Base-by-base conservation (phyloP, 345 rosid genomes). In the Clarkia xantiana region DNA sequence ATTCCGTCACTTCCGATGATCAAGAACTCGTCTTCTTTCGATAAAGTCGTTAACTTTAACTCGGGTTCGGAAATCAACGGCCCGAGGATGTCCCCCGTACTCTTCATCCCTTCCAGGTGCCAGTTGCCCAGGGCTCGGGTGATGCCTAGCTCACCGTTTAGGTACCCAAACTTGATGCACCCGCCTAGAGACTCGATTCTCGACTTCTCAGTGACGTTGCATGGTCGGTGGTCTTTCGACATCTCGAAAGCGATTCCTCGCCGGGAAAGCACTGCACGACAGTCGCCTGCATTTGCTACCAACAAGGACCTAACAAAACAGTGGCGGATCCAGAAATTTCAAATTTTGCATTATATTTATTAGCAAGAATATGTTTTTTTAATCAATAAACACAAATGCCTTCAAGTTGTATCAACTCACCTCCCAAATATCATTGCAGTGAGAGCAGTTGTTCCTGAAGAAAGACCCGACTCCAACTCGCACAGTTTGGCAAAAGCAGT, bases 281-380 rank as follows among this genome's bases (percentile, higher is more conserved):
- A 90, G 65, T 90, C 97, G 39, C 97, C 94, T 40, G 86, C 95
- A 54, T 90, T 90, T 65, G 97, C 95, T 65, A 90, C 91, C 17
- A 86, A 78, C 41, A 82, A 62, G 17, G 82, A 82, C 72, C 93
- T 77, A 61, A 18, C 4, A 54, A 60, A 49, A 39, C 10, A 17
- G 18, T 18, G 40, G 42, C 20, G 1, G 0, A 18, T 9, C 11
- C 47, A 23, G 19, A 49, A 18, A 25, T 56, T n/a, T 39, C 18
- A 47, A 15, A 38, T 20, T 11, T 14, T 11, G 34, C 3, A n/a
- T 13, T 10, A 7, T 10, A 48, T 13, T 4, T 12, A 5, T 2
- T 47, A n/a, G 11, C 23, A 19, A 13, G 23, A 47, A 15, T 10
- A 19, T n/a, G 23, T 19, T 1, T 38, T 47, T 12, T 12, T 38